These are phyloP conservation scores for Peniophora sp. DNA, from an alignment of 1,284 basidiomycete species.

Conservation along the genomic window DNA sequence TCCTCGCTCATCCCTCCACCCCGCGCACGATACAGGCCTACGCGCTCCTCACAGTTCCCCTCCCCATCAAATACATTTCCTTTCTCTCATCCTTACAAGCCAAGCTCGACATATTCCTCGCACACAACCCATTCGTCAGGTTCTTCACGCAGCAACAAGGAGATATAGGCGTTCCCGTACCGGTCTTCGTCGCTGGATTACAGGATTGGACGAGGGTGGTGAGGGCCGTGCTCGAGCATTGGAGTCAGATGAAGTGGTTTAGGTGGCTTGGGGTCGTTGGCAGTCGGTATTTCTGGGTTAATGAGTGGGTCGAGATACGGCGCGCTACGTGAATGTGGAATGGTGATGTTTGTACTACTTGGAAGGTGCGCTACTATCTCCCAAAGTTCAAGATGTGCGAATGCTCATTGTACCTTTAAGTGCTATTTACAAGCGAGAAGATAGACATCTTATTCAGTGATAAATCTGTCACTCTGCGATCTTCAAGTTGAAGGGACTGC, in stretches of 20 bases:
- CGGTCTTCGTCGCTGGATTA: slow-evolving; percentile 47
- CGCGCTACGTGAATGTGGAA: no score
- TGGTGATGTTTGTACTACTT: no score
- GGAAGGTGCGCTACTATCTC: no score
- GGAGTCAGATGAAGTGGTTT: slow-evolving; percentile 85
- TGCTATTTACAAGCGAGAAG: no score
- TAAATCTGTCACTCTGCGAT: no score
- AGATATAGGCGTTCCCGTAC: slow-evolving; percentile 17
- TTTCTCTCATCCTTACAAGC: slow-evolving; percentile 37
- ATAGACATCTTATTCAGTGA: no score
- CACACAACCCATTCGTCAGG: slow-evolving; percentile 10
- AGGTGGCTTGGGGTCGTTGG: slow-evolving; percentile 77
- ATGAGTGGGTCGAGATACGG: slow-evolving; percentile 60
- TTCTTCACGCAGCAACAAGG: neutral
- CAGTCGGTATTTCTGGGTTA: slow-evolving; percentile 91
- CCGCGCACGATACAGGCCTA: slow-evolving; percentile 36
- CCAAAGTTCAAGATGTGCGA: no score
- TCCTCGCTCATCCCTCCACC: slow-evolving; percentile 24
- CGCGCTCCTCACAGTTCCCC: slow-evolving; percentile 51
- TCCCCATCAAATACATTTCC: slow-evolving; percentile 56
- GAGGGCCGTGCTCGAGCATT: slow-evolving; percentile 68
- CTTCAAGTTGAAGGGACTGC: no score
- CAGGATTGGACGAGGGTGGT: slow-evolving; percentile 51
- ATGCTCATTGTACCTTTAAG: no score
- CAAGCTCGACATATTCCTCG: slow-evolving; percentile 31